Percentiles rank a stretch among this genome's conserved stretches.
Conservation (phyloP, 345 rosid species). For the Sonneratia alba region DNA sequence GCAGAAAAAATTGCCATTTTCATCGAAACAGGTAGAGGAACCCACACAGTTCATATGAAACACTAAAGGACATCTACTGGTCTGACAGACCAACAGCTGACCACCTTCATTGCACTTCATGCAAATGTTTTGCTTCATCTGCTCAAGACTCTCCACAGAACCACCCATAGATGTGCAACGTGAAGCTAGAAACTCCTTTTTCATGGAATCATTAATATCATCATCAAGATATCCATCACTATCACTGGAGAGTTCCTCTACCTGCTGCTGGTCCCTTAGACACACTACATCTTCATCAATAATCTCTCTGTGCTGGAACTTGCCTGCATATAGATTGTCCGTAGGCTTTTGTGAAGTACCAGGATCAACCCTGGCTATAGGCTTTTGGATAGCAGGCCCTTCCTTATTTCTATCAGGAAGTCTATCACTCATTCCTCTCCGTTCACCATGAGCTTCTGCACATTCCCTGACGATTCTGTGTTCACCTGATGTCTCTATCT, state of each 20-base stretch:
- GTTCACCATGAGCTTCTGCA: slow-evolving; percentile 10
- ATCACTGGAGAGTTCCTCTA: slow-evolving; percentile 20
- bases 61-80: slow-evolving; percentile 31
- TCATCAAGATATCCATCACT: slow-evolving; percentile 16
- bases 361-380: neutral
- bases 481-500: slow-evolving; percentile 11
- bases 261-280: slow-evolving; percentile 10
- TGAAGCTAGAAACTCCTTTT: slow-evolving; percentile 33
- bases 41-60: slow-evolving; percentile 46
- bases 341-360: slow-evolving; percentile 6
- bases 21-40: slow-evolving; percentile 25
- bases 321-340: slow-evolving; percentile 2
- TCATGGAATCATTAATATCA: slow-evolving; percentile 20
- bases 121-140: slow-evolving; percentile 35
- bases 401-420: slow-evolving; percentile 2
- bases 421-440: slow-evolving; percentile 9
- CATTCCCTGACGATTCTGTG: slow-evolving; percentile 13
- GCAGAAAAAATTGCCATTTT: slow-evolving; percentile 32
- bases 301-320: slow-evolving; percentile 6
- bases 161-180: slow-evolving; percentile 13
- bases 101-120: slow-evolving; percentile 42
- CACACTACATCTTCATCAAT: slow-evolving; percentile 6
- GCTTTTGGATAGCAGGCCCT: slow-evolving; percentile 6
- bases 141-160: slow-evolving; percentile 14
- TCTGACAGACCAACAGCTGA: slow-evolving; percentile 33